These are phyloP conservation scores for Cutaneotrichosporon cavernicola DNA, from an alignment of 1,284 basidiomycete genomes.

Conservation along the genomic window DNA sequence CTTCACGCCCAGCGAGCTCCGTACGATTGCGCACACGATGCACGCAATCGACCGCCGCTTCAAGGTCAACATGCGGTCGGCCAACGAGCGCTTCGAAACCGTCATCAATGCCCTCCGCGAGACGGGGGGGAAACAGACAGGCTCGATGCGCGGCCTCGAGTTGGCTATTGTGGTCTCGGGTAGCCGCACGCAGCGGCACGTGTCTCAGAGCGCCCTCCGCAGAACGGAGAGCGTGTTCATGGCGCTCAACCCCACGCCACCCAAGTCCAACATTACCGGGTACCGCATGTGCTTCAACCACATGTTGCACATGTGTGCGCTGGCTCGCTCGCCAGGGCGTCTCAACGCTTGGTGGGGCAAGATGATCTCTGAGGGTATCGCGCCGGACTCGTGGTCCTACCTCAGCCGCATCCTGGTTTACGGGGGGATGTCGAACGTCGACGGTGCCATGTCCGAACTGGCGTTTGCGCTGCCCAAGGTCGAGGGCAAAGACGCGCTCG, in stretches of 20 bases:
- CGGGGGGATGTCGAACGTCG: constrained; percentile 11
- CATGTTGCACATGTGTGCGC: constrained; percentile 38
- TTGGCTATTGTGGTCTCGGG: constrained; percentile 24
- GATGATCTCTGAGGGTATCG: constrained; percentile 25
- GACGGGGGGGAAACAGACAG: constrained; percentile 17
- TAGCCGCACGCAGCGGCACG: constrained; percentile 12
- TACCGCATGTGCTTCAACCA: constrained; percentile 36
- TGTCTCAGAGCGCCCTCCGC: constrained; percentile 20
- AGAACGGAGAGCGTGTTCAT: constrained; percentile 26
- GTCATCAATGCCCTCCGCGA: constrained; percentile 31
- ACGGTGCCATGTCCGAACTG: constrained; percentile 13
- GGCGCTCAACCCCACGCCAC: constrained; percentile 19
- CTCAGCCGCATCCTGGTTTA: constrained; percentile 27
- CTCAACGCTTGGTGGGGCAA: constrained; percentile 35
- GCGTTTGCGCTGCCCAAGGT: constrained; percentile 15
- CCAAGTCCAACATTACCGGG: constrained; percentile 12
- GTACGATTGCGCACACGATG: constrained; percentile 24
- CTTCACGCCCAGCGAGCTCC: constrained; percentile 36
- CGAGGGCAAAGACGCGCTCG: background rate
- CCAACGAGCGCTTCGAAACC: constrained; percentile 27
- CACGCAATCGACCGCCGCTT: constrained; percentile 23
- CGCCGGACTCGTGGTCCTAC: constrained; percentile 29
- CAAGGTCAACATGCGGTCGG: constrained; percentile 18
- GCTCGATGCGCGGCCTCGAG: constrained; percentile 23
- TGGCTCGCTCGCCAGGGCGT: constrained; percentile 22